Conservation (phyloP, 345 rosid species). For the Eucalyptus regnans region DNA sequence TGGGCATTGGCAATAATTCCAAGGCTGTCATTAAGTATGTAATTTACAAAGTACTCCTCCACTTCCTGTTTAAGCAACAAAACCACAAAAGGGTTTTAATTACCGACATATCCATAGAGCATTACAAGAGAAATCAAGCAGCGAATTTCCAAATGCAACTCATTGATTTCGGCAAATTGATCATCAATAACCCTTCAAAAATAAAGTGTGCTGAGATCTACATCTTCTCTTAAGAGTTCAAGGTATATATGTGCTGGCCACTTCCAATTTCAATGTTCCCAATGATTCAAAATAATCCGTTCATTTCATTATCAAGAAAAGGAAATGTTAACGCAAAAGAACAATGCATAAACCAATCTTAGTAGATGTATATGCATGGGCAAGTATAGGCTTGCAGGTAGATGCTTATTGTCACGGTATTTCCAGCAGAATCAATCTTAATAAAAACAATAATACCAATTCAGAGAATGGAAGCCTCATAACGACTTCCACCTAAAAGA, state of each 20-base stretch:
- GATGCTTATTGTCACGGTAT: neutral
- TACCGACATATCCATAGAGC: neutral
- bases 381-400: neutral
- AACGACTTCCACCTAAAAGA: neutral
- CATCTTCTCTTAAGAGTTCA: neutral
- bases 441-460: neutral
- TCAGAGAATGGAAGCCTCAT: neutral
- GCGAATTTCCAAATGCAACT: neutral
- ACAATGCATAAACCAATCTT: neutral
- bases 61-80: conserved; percentile 24
- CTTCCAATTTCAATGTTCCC: neutral
- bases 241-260: neutral
- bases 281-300: neutral
- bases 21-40: conserved; percentile 44
- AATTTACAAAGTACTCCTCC: conserved; percentile 32
- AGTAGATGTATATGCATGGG: neutral
- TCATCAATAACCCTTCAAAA: neutral
- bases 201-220: neutral
- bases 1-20: conserved; percentile 55
- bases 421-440: neutral
- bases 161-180: neutral
- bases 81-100: neutral
- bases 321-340: neutral
- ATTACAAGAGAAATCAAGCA: neutral
- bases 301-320: neutral